Conservation (phyloP, 345 rosid species). For the Salix brachista region DNA sequence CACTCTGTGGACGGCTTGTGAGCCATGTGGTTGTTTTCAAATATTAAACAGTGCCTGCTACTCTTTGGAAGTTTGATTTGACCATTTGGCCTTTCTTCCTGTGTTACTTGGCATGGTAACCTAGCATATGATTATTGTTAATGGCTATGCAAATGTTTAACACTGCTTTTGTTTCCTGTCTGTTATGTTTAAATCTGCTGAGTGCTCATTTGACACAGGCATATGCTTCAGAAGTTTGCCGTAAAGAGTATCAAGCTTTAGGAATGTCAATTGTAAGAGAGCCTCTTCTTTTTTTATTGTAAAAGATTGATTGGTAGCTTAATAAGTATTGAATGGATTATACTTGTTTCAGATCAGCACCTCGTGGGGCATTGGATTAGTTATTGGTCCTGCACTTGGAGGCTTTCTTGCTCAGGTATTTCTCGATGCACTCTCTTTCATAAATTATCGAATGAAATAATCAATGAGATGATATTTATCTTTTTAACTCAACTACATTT, state of each 20-base stretch:
- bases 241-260: conserved; percentile 58
- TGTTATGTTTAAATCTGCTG: background rate
- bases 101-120: background rate
- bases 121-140: background rate
- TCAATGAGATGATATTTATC: background rate
- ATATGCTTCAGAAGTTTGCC: conserved; percentile 73
- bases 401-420: conserved; percentile 78
- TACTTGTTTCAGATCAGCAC: conserved; percentile 54
- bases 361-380: conserved; percentile 70
- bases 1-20: background rate
- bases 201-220: conserved; percentile 39
- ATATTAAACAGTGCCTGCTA: background rate
- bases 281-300: background rate
- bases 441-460: background rate
- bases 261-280: conserved; percentile 72
- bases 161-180: background rate
- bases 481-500: background rate
- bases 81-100: background rate
- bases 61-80: background rate
- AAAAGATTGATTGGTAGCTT: background rate
- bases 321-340: background rate
- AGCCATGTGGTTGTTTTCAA: too few relatives aligned
- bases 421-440: background rate
- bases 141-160: background rate
- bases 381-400: conserved; percentile 82